Evolutionary conservation across 2,329 filamentous ascomycete genomes (phyloP).

Genomic region (Botryosphaeria dothidea): DNA sequence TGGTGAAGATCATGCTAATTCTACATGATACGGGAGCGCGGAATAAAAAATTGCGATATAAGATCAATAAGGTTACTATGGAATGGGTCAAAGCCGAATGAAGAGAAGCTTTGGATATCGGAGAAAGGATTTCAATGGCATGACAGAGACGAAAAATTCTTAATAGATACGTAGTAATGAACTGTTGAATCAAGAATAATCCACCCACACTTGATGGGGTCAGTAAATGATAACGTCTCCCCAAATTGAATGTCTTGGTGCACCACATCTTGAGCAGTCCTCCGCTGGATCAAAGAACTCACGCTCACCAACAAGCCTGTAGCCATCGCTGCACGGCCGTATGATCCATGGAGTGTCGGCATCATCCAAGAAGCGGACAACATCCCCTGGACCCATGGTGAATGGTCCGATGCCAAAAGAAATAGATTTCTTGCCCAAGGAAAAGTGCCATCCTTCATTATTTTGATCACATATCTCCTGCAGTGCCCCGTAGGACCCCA

Average conservation of each 20-base stretch:
- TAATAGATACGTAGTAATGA: no score
- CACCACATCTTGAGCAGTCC: not conserved
- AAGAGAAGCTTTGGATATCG: no score
- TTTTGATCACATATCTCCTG: no score
- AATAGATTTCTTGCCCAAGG: not conserved
- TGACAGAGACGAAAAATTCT: no score
- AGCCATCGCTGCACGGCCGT: not conserved
- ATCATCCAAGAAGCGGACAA: not conserved
- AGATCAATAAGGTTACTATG: no score
- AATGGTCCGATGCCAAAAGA: not conserved
- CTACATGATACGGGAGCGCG: no score
- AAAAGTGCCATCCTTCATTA: not conserved
- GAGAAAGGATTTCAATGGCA: no score
- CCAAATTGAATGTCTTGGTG: not conserved
- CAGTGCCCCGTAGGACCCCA: no score
- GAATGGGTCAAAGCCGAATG: no score
- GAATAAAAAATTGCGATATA: no score
- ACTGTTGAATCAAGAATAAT: no score
- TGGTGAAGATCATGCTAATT: no score
- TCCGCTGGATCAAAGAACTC: not conserved
- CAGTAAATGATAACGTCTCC: not conserved
- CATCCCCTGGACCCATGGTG: not conserved
- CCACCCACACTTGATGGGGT: not conserved
- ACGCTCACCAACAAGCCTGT: not conserved
- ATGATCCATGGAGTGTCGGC: not conserved